Evolutionary conservation across 2,329 filamentous ascomycete genomes (phyloP), one percentile per base, ranked within the genome.

Genomic region (Sclerotinia glacialis): DNA sequence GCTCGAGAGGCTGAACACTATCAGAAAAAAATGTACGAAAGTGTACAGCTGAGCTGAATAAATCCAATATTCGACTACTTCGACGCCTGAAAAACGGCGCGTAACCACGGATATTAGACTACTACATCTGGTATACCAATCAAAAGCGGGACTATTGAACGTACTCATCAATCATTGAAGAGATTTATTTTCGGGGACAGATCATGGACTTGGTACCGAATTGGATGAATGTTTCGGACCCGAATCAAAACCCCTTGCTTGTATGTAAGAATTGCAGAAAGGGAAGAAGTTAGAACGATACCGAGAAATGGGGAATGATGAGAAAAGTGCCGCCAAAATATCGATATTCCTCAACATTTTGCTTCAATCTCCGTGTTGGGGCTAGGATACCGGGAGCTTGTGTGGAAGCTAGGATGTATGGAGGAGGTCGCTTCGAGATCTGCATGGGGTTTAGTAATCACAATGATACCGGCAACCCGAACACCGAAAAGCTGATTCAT

Each of bases 331-430:
- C 50, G 14, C 21, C 21, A 23, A 34, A 53, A 18, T n/a, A 18
- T 21, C 28, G 23, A 16, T 34, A 62, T 21, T 8, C 28, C 8
- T 64, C 50, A 21, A 56, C n/a, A 23, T 23, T 11, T 16, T n/a
- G 21, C 1, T 37, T 53, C 61, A 64, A 56, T 64, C 61, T 55
- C 61, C 50, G 40, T 12, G 21, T 16, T 63, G 34, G 37, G 31
- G 34, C 34, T 55, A n/a, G 34, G 34, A 58, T 59, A 9, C 12
- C 8, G 9, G 56, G 44, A 37, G 31, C 21, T 31, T 37, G 28
- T 28, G 26, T 23, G 6, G 14, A 49, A 49, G n/a, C 50, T 46
- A 64, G 26, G 37, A 26, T 47, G 5, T 40, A 42, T 56, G 49
- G 9, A 18, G 49, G 28, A 64, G 21, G 50, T 37, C 14, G 58